Evolutionary conservation across 1,284 basidiomycete genomes (phyloP), one percentile per base, ranked within the genome.

Genomic region (Melampsora larici-populina): DNA sequence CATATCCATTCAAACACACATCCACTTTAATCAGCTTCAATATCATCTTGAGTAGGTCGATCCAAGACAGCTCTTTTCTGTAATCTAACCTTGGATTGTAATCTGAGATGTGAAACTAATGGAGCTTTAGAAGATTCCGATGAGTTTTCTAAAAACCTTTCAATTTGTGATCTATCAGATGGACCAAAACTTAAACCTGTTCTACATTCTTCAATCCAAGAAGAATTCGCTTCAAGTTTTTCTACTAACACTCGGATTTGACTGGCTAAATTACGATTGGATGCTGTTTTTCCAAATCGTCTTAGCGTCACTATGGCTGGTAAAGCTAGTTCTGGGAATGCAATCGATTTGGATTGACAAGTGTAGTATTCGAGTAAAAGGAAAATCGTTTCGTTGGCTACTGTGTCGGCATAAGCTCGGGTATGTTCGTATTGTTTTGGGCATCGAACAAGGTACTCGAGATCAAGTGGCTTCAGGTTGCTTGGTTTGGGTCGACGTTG

Each of bases 311-410:
- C 88, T n/a, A 90, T 85, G 51, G 95, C 86, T 1, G 96, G 94
- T n/a, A 98, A 88, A 17, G 90, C 87, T 71, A 97, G 86, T 85
- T 99, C 97, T 1, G 96, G 96, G 86, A 97, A 97, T 0, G 93
- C 93, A 77, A 98, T 90, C 83, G 91, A 92, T 0, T 79, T 86
- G 83, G 86, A 82, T 86, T 92, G 79, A 85, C 85, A 74, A 88
- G 88, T 84, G 79, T 86, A 86, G 88, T 92, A 94, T 84, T 96
- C 92, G 13, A 90, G 89, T 60, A 97, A 86, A 24, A 94, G 85
- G 84, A 89, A 94, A 6, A 88, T 84, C 24, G 90, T 86, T 84
- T 98, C 97, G 78, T 97, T 94, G 1, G 90, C 88, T 43, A 98
- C 85, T 6, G 89, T 89, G 82, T 96, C 94, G 77, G 88, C 87